Evolutionary conservation across 148 eudicot species (phyloP).

Genomic region (Camellia sinensis): DNA sequence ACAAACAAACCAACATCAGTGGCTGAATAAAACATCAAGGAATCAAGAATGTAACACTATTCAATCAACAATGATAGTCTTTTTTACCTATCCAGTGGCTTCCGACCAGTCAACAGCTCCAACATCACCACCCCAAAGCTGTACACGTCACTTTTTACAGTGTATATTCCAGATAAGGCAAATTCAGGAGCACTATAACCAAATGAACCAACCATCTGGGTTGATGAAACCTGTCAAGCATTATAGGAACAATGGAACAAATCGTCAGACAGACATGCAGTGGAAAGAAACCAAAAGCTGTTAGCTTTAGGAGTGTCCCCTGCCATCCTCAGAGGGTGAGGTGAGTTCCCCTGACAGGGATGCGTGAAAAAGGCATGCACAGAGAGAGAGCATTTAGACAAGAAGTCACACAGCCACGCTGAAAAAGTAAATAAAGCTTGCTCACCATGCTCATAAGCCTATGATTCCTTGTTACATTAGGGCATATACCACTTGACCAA

Average conservation of each 20-base stretch:
- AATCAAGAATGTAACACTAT: neutral
- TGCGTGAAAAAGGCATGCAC: neutral
- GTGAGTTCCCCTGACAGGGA: neutral
- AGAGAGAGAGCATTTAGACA: neutral
- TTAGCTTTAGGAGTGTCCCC: neutral
- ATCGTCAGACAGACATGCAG: neutral
- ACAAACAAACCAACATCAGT: neutral
- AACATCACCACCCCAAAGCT: conserved; percentile 99
- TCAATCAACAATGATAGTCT: neutral
- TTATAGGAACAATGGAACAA: conserved; percentile 18
- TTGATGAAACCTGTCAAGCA: conserved; percentile 70
- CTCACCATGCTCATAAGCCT: neutral
- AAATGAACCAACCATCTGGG: conserved; percentile 90
- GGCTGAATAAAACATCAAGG: neutral
- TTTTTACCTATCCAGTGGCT: conserved; percentile 89
- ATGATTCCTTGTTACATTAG: neutral
- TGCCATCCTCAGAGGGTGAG: neutral
- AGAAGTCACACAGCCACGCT: neutral
- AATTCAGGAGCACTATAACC: conserved; percentile 99
- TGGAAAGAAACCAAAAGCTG: neutral
- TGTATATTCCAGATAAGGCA: conserved; percentile 92
- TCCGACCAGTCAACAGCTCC: conserved; percentile 95
- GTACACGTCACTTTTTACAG: conserved; percentile 94
- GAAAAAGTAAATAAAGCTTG: neutral
- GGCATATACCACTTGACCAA: neutral